Evolutionary conservation across 2,329 filamentous ascomycete species (phyloP).

Genomic region (Ophiostoma quercus): DNA sequence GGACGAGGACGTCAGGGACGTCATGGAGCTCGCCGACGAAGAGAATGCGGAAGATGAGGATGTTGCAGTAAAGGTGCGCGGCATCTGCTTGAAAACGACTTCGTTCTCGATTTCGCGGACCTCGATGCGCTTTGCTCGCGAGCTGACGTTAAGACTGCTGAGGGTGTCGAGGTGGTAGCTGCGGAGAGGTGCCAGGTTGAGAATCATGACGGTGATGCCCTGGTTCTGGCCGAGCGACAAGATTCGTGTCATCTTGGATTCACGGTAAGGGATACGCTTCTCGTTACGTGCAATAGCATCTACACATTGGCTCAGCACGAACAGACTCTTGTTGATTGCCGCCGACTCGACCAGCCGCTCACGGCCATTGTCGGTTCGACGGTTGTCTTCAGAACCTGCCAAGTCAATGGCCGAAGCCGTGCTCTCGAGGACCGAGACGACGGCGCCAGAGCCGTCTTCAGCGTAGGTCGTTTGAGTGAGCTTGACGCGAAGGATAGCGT

Average conservation of each 20-base stretch:
- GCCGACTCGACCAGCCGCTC: conserved; percentile 91
- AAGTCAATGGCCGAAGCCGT: conserved; percentile 91
- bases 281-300: conserved; percentile 79
- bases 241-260: conserved; percentile 96
- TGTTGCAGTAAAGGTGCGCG: conserved; percentile 37
- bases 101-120: conserved; percentile 94
- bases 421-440: conserved; percentile 54
- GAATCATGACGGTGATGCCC: conserved; percentile 91
- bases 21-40: conserved; percentile 33
- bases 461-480: conserved; percentile 62
- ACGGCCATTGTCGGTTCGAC: conserved; percentile 87
- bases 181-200: conserved; percentile 86
- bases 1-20: conserved; percentile 63
- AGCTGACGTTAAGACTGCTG: conserved; percentile 91
- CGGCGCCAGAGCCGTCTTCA: conserved; percentile 47
- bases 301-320: conserved; percentile 90
- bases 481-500: conserved; percentile 87
- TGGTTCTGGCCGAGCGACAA: conserved; percentile 90
- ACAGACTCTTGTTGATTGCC: conserved; percentile 95
- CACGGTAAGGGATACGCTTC: conserved; percentile 81
- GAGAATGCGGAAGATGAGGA: background rate
- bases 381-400: conserved; percentile 92
- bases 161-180: conserved; percentile 92
- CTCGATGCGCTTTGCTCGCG: conserved; percentile 92
- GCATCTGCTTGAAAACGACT: conserved; percentile 74